A percentile compares a stretch with the other conserved stretches of the same genome.
Evolutionary conservation across 352 stramenopile species (phyloP).

Genomic region (Phytophthora rubi): DNA sequence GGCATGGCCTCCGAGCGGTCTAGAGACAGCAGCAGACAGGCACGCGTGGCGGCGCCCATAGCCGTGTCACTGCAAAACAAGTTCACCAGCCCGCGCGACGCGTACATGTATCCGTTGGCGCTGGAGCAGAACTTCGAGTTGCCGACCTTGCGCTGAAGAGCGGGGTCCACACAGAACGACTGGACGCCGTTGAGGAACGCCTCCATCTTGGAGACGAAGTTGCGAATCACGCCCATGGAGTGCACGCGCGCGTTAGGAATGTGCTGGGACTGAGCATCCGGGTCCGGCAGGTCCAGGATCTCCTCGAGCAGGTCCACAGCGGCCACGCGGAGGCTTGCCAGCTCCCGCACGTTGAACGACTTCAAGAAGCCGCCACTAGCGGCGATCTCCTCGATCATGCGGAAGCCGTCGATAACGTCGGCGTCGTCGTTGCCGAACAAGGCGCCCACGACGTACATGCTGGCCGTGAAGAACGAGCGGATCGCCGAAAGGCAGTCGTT

Average conservation of each 20-base stretch:
- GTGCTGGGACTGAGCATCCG: slow-evolving; percentile 73
- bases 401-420: slow-evolving; percentile 82
- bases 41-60: slow-evolving; percentile 75
- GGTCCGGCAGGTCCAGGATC: slow-evolving; percentile 83
- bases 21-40: slow-evolving; percentile 68
- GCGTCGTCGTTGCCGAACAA: slow-evolving; percentile 83
- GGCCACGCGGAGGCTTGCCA: slow-evolving; percentile 64
- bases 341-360: slow-evolving; percentile 75
- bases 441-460: slow-evolving; percentile 74
- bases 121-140: slow-evolving; percentile 82
- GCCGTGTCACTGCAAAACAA: slow-evolving; percentile 75
- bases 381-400: slow-evolving; percentile 75
- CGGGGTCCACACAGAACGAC: slow-evolving; percentile 71
- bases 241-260: slow-evolving; percentile 70
- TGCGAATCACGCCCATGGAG: slow-evolving; percentile 84
- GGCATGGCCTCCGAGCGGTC: slow-evolving; percentile 77
- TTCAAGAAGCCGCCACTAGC: slow-evolving; percentile 74
- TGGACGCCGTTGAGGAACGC: slow-evolving; percentile 70
- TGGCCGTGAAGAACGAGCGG: slow-evolving; percentile 85
- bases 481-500: slow-evolving; percentile 84
- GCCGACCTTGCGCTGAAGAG: slow-evolving; percentile 70
- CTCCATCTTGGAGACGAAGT: slow-evolving; percentile 91
- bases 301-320: slow-evolving; percentile 81
- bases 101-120: slow-evolving; percentile 71
- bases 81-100: slow-evolving; percentile 72